phyloP scores from a whole-genome alignment of 805 yeast species.

The Kazachstania taianensis region DNA sequence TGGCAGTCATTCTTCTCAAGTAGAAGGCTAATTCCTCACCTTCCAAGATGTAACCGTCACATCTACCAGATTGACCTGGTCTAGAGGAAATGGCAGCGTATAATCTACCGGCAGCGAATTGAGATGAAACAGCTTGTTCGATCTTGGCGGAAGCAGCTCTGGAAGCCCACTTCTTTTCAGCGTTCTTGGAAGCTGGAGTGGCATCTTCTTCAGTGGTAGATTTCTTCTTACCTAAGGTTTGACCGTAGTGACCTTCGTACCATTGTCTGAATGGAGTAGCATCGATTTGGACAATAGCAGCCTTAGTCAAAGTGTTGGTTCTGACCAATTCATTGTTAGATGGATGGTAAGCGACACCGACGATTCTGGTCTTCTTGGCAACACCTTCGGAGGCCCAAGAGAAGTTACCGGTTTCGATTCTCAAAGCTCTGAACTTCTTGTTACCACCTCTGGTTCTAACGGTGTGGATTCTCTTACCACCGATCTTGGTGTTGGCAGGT shows the following conservation, averaged over 20 bases:
- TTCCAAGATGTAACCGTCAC: constrained; percentile 99
- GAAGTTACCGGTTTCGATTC: constrained; percentile 98
- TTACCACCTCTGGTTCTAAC: constrained; percentile 99
- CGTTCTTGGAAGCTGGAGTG: constrained; percentile 59
- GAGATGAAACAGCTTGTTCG: constrained; percentile 85
- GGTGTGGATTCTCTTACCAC: constrained; percentile 95
- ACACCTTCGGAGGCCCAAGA: constrained; percentile 99
- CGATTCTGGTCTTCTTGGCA: constrained; percentile 97
- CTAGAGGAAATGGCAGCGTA: constrained; percentile 97
- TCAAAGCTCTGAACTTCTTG: constrained; percentile 98
- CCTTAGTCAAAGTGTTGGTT: constrained; percentile 98
- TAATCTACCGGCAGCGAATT: constrained; percentile 97
- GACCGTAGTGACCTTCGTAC: constrained; percentile 98
- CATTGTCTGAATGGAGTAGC: constrained; percentile 99
- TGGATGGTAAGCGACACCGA: constrained; percentile 97
- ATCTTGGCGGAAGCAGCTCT: constrained; percentile 79
- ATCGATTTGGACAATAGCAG: constrained; percentile 98
- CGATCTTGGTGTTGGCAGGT: constrained; percentile 98
- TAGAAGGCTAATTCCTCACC: constrained; percentile 99
- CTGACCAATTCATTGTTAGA: constrained; percentile 99
- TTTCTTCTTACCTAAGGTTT: constrained; percentile 79
- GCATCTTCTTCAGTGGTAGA: constrained; percentile 47
- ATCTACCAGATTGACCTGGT: constrained; percentile 99
- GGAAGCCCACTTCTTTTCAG: constrained; percentile 86
- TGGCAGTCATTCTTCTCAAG: constrained; percentile 98